Evolutionary conservation across 2,329 filamentous ascomycete genomes (phyloP).

Genomic region (Xylaria sp.): DNA sequence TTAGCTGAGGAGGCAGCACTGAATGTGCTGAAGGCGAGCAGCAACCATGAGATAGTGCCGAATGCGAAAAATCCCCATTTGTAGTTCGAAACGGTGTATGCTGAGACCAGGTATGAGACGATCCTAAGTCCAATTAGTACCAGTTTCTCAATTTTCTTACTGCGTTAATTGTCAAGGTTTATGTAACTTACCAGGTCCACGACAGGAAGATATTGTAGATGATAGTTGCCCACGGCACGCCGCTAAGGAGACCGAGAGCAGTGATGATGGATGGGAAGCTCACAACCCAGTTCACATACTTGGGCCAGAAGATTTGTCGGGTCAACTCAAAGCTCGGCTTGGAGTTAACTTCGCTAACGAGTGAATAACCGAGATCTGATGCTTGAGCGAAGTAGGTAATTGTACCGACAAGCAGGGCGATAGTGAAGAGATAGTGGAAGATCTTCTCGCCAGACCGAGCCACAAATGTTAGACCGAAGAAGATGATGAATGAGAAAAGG

Average conservation of each 20-base stretch:
- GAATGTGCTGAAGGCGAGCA: constrained; percentile 59
- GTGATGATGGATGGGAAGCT: constrained; percentile 58
- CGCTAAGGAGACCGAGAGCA: constrained; percentile 61
- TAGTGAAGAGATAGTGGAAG: constrained; percentile 66
- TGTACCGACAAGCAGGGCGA: constrained; percentile 60
- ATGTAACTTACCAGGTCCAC: constrained; percentile 57
- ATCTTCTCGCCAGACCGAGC: constrained; percentile 60
- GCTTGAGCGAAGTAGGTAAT: constrained; percentile 64
- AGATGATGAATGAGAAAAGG: constrained; percentile 56
- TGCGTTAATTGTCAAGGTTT: not conserved
- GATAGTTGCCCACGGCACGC: constrained; percentile 66
- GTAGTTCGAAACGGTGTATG: constrained; percentile 60
- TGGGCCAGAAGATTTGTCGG: constrained; percentile 65
- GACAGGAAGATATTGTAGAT: constrained; percentile 60
- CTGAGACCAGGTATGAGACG: constrained; percentile 60
- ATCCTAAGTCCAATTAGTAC: constrained; percentile 48
- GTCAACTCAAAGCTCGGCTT: constrained; percentile 45
- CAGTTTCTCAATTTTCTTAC: not conserved
- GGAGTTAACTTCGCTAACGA: constrained; percentile 52
- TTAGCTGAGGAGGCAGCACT: constrained; percentile 52
- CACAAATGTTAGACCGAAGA: constrained; percentile 54
- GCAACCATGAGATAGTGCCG: constrained; percentile 58
- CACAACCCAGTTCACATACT: constrained; percentile 65
- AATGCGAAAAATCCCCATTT: constrained; percentile 69
- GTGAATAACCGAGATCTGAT: constrained; percentile 59